A percentile compares a stretch with the other conserved stretches of the same genome.
Evolutionary conservation across 2,329 filamentous ascomycete genomes (phyloP).

Genomic region (Fusarium hainanense): DNA sequence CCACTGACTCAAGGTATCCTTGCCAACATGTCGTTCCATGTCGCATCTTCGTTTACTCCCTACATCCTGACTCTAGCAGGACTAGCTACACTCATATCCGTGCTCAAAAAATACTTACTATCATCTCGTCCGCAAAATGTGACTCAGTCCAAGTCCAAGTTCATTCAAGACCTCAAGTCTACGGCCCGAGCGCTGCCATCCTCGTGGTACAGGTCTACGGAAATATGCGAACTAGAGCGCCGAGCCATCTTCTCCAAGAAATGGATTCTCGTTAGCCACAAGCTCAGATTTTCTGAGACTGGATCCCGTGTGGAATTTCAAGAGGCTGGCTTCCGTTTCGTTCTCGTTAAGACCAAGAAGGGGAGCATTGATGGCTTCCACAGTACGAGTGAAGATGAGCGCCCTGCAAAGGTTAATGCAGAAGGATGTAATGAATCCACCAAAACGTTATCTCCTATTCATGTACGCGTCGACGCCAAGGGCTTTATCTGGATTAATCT

Average conservation of each 20-base stretch:
- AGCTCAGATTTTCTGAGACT: slow-evolving; percentile 58
- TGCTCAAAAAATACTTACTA: slow-evolving; percentile 45
- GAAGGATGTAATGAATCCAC: background rate
- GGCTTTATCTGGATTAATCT: slow-evolving; percentile 70
- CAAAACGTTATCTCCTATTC: slow-evolving; percentile 24
- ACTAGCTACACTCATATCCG: slow-evolving; percentile 38
- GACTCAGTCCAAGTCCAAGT: background rate
- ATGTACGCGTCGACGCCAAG: slow-evolving; percentile 61
- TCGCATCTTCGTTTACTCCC: background rate
- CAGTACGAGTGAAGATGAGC: slow-evolving; percentile 56
- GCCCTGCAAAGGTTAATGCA: too few species aligned
- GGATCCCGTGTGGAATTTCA: slow-evolving; percentile 67
- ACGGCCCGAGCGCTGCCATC: slow-evolving; percentile 55
- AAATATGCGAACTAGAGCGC: slow-evolving; percentile 65
- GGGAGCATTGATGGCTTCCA: slow-evolving; percentile 68
- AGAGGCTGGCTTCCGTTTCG: slow-evolving; percentile 65
- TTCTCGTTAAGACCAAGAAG: slow-evolving; percentile 61
- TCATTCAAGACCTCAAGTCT: background rate
- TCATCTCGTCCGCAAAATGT: slow-evolving; percentile 8
- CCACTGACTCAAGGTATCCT: background rate
- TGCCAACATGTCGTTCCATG: background rate
- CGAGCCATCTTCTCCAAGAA: slow-evolving; percentile 66
- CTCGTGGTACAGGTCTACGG: slow-evolving; percentile 61
- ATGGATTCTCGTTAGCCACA: slow-evolving; percentile 67
- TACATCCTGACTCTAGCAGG: slow-evolving; percentile 21